Base-by-base conservation (phyloP, 2,329 filamentous ascomycete species). In the Aspergillus sergii region DNA sequence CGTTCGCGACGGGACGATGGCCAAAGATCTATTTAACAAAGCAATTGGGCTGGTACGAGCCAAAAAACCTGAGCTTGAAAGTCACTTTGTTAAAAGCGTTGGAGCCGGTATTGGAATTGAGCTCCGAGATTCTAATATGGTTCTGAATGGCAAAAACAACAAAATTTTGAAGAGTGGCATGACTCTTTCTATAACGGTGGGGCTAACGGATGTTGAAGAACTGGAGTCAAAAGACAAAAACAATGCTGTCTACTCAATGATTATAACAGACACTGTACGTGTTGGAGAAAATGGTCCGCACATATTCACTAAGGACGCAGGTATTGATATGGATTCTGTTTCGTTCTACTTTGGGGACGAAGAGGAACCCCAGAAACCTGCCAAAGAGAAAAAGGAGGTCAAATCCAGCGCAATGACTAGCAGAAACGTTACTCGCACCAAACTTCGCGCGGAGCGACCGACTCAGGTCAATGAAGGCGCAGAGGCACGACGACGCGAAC, bases 321-420 rank as follows among this genome's bases (percentile, higher is more conserved):
- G 94, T 2, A 91, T 92, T 32, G 94, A 97, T 73, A 88, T 96
- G 63, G 95, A 98, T 72, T 93, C 93, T 4, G 94, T 94, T 45
- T 97, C 94, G 0, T 99, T 99, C 83, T 98, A 97, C 81, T 99
- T 99, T 84, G 96, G 97, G 75, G 94, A 98, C 70, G 93, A 97
- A 65, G 93, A 96, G 67, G 81, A 83, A 74, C 92, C 96, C 69
- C 88, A 92, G 66, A 89, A 93, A 76, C 91, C 92, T 36, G 86
- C 91, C 11, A 91, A 92, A n/a, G 96, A 95, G 73, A 84, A 85
- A 70, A 96, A 96, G 79, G 89, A 94, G 71, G 84, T 88, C 0
- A 88, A 91, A 50, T 90, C 95, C 10, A 93, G 92, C 62, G 93
- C 94, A 32, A 91, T 97, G 63, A 93, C 94, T 28, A 91, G 93